A percentile compares a stretch with the other conserved stretches of the same genome.
Evolutionary conservation across 352 stramenopile species (phyloP).

Genomic region (Phytopythium litorale): DNA sequence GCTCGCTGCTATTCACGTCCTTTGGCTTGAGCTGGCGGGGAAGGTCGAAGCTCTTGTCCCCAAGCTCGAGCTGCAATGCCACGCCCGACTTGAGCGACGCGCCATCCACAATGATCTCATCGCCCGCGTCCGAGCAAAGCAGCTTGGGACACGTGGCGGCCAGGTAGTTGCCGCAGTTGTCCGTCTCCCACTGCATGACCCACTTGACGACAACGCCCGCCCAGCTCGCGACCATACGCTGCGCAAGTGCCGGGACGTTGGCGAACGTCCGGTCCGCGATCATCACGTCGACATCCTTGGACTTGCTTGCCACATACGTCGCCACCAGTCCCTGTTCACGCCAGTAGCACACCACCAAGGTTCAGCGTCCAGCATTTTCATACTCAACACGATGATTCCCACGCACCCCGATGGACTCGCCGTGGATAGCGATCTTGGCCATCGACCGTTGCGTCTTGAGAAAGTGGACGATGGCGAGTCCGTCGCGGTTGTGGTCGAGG

Average conservation of each 20-base stretch:
- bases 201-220: slow-evolving; percentile 53
- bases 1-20: slow-evolving; percentile 3
- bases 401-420: slow-evolving; percentile 73
- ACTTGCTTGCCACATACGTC: slow-evolving; percentile 60
- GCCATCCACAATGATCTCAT: slow-evolving; percentile 82
- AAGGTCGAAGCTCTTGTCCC: slow-evolving; percentile 34
- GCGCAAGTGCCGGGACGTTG: slow-evolving; percentile 69
- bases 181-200: slow-evolving; percentile 78
- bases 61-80: slow-evolving; percentile 58
- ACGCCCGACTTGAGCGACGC: slow-evolving; percentile 83
- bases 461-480: slow-evolving; percentile 69
- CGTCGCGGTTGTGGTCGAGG: slow-evolving; percentile 57
- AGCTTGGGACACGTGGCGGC: slow-evolving; percentile 71
- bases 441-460: slow-evolving; percentile 49
- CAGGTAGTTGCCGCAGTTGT: slow-evolving; percentile 77
- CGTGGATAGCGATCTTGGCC: slow-evolving; percentile 67
- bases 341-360: not conserved
- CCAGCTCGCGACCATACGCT: slow-evolving; percentile 77
- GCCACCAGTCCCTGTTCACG: slow-evolving; percentile 50
- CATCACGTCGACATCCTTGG: slow-evolving; percentile 53
- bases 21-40: slow-evolving; percentile 20
- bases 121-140: slow-evolving; percentile 73
- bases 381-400: not conserved
- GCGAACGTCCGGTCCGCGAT: slow-evolving; percentile 82
- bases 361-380: not conserved